Conservation (phyloP, 2,329 filamentous ascomycete genomes). For the Ophiognomonia clavigignenti-juglandacearum region DNA sequence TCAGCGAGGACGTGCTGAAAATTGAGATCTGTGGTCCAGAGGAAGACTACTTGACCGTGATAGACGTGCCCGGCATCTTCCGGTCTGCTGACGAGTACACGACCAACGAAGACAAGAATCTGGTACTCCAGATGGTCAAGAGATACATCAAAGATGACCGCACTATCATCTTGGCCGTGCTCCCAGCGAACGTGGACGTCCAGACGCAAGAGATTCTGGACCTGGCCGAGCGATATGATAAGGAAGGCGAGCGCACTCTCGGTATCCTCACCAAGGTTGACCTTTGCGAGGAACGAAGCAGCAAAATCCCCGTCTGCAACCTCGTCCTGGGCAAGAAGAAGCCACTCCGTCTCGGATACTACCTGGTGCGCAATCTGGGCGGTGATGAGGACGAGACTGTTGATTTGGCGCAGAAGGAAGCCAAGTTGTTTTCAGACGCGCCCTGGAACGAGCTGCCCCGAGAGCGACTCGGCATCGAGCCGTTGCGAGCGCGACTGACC, state of each 20-base stretch:
- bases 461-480: too few species aligned
- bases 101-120: constrained; percentile 36
- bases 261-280: constrained; percentile 58
- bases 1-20: constrained; percentile 42
- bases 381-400: constrained; percentile 33
- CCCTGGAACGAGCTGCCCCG: background rate
- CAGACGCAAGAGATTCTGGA: constrained; percentile 35
- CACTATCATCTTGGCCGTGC: constrained; percentile 46
- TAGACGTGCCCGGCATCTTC: constrained; percentile 53
- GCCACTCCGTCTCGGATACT: constrained; percentile 42
- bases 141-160: constrained; percentile 39
- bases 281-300: constrained; percentile 38
- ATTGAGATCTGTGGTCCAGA: constrained; percentile 41
- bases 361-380: constrained; percentile 42
- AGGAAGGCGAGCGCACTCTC: constrained; percentile 35
- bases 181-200: constrained; percentile 32
- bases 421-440: constrained; percentile 33
- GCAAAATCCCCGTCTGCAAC: constrained; percentile 33
- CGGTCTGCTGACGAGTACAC: constrained; percentile 35
- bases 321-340: constrained; percentile 36
- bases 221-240: constrained; percentile 34
- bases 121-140: constrained; percentile 44
- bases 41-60: constrained; percentile 44
- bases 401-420: constrained; percentile 24
- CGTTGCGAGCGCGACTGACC: too few species aligned